These are phyloP conservation scores for Rhynchosporium agropyri DNA, from an alignment of 2,329 filamentous ascomycete species.

Conservation along the genomic window DNA sequence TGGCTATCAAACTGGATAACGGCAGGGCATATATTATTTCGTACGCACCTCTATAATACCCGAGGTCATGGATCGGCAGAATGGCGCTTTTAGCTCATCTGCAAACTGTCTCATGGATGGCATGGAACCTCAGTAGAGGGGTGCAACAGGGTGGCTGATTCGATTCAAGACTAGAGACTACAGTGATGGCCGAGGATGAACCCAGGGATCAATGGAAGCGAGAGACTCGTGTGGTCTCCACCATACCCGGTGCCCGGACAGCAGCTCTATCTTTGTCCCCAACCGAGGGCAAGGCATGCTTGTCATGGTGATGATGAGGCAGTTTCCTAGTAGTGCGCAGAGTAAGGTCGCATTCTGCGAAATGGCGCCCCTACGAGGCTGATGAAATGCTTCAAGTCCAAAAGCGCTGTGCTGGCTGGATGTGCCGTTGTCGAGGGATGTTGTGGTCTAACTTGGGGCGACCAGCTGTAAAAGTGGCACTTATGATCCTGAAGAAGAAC, in stretches of 20 bases:
- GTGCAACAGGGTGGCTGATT: slow-evolving; percentile 34
- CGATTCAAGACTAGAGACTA: slow-evolving; percentile 29
- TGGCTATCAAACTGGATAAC: slow-evolving; percentile 26
- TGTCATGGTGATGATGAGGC: neutral
- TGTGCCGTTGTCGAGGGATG: neutral
- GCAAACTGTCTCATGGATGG: slow-evolving; percentile 31
- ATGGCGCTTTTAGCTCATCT: slow-evolving; percentile 40
- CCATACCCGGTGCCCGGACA: slow-evolving; percentile 1
- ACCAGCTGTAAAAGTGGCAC: neutral
- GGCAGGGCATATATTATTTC: slow-evolving; percentile 18
- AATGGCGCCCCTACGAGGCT: slow-evolving; percentile 9
- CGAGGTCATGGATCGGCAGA: slow-evolving; percentile 38
- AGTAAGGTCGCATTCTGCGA: neutral
- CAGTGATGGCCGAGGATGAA: slow-evolving; percentile 35
- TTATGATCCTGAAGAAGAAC: neutral
- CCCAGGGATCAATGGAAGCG: slow-evolving; percentile 37
- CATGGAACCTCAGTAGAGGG: slow-evolving; percentile 29
- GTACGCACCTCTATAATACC: slow-evolving; percentile 34
- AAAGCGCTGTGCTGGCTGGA: neutral
- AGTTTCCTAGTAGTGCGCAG: neutral
- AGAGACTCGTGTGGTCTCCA: slow-evolving; percentile 23
- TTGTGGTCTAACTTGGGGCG: neutral
- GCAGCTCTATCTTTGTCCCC: neutral
- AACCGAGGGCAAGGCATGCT: slow-evolving; percentile 17
- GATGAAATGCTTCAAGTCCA: neutral